These are phyloP conservation scores for Cucumis sativus DNA, from an alignment of 306 rosid species.

Conservation along the genomic window DNA sequence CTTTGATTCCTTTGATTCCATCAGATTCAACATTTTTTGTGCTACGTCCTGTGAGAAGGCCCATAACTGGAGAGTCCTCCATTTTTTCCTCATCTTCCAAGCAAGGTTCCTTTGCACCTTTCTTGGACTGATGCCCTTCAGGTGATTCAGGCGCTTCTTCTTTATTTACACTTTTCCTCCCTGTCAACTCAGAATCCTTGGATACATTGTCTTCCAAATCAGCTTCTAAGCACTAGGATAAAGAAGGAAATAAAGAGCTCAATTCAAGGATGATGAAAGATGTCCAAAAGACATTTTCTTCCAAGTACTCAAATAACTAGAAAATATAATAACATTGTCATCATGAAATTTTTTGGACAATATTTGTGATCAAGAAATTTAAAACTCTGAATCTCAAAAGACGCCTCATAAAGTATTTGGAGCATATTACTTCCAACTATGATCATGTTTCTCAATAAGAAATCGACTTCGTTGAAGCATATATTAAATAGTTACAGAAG, in stretches of 20 bases:
- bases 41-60: conserved; percentile 45
- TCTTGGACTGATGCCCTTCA: conserved; percentile 28
- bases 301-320: not conserved
- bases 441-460: too few species aligned
- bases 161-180: conserved; percentile 28
- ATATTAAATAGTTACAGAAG: not conserved
- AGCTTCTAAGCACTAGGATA: conserved; percentile 57
- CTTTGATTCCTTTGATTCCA: conserved; percentile 39
- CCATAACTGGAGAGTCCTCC: conserved; percentile 73
- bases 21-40: conserved; percentile 23
- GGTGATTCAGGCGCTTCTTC: conserved; percentile 32
- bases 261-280: not conserved
- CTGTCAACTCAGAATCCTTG: conserved; percentile 36
- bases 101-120: conserved; percentile 32
- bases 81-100: conserved; percentile 46
- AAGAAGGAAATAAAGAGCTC: conserved; percentile 9
- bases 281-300: not conserved
- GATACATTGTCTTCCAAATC: conserved; percentile 35
- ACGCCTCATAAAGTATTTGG: not conserved
- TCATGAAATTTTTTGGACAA: not conserved
- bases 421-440: too few species aligned
- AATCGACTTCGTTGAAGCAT: too few species aligned
- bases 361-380: not conserved
- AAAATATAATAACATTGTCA: not conserved
- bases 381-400: not conserved